phyloP scores from a whole-genome alignment of 2,329 filamentous ascomycete genomes.

The Lomentospora prolificans region DNA sequence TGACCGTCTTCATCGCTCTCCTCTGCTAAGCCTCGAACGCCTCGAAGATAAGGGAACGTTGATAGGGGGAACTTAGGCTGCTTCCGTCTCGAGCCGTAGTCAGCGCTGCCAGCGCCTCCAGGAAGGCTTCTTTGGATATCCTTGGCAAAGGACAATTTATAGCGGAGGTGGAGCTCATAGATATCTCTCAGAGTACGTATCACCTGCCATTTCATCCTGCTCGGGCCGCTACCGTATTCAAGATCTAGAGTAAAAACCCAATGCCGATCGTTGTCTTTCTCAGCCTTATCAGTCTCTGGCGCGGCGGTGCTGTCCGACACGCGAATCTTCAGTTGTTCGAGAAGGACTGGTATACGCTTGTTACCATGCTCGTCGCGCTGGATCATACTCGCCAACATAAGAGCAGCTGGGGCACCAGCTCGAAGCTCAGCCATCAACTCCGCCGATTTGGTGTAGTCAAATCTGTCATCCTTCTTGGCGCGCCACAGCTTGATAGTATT shows the following conservation, averaged over 20 bases:
- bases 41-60: constrained; percentile 81
- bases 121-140: constrained; percentile 66
- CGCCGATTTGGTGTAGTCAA: constrained; percentile 91
- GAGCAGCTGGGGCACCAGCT: constrained; percentile 81
- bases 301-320: constrained; percentile 70
- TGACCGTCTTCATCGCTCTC: constrained; percentile 66
- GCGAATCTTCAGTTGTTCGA: constrained; percentile 86
- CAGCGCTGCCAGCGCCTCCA: constrained; percentile 23
- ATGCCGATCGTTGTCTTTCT: constrained; percentile 49
- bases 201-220: constrained; percentile 94
- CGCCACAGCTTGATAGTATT: constrained; percentile 72
- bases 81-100: constrained; percentile 47
- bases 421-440: constrained; percentile 92
- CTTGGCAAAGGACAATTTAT: constrained; percentile 72
- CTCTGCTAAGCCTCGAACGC: constrained; percentile 69
- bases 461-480: constrained; percentile 74
- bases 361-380: constrained; percentile 94
- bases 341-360: constrained; percentile 83
- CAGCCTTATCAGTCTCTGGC: constrained; percentile 41
- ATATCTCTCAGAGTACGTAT: constrained; percentile 82
- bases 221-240: constrained; percentile 91
- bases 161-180: constrained; percentile 83
- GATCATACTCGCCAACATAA: constrained; percentile 96
- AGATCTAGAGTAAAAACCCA: constrained; percentile 84
- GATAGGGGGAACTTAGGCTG: constrained; percentile 85